Conservation (phyloP, 306 rosid species). For the Dalbergia oliveri region DNA sequence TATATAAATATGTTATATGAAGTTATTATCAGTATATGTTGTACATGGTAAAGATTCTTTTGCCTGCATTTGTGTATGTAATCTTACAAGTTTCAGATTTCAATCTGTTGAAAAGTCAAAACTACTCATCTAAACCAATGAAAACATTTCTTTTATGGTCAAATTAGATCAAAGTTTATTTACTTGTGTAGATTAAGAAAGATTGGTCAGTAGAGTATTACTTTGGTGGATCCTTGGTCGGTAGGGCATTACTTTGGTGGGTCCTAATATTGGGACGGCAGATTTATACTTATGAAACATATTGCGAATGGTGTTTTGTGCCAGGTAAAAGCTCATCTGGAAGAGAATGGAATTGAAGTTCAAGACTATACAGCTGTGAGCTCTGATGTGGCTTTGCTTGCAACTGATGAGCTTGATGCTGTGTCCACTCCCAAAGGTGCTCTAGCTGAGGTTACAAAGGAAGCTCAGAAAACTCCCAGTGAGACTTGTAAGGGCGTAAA, state of each 20-base stretch:
- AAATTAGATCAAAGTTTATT: slow-evolving; percentile 27
- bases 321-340: slow-evolving; percentile 77
- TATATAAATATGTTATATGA: slow-evolving; percentile 15
- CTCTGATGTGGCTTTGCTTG: slow-evolving; percentile 76
- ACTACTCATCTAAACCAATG: slow-evolving; percentile 10
- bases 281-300: slow-evolving; percentile 19
- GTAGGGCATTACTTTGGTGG: slow-evolving; percentile 11
- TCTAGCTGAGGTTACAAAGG: slow-evolving; percentile 40
- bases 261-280: slow-evolving; percentile 30
- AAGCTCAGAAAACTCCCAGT: slow-evolving; percentile 36
- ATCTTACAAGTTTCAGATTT: not conserved
- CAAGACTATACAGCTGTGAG: slow-evolving; percentile 77
- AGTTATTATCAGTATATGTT: slow-evolving; percentile 1
- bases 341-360: slow-evolving; percentile 79
- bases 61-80: not conserved
- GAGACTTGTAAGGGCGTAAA: slow-evolving; percentile 44
- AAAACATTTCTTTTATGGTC: slow-evolving; percentile 28
- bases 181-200: slow-evolving; percentile 33
- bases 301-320: slow-evolving; percentile 37
- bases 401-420: slow-evolving; percentile 62
- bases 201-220: not conserved
- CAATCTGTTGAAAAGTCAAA: not conserved
- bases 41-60: not conserved
- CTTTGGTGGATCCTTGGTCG: slow-evolving; percentile 29
- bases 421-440: slow-evolving; percentile 48